Evolutionary conservation across 164 flowering plant species (phyloP), one percentile per base, ranked within the genome.

Genomic region (Chimonanthus praecox): DNA sequence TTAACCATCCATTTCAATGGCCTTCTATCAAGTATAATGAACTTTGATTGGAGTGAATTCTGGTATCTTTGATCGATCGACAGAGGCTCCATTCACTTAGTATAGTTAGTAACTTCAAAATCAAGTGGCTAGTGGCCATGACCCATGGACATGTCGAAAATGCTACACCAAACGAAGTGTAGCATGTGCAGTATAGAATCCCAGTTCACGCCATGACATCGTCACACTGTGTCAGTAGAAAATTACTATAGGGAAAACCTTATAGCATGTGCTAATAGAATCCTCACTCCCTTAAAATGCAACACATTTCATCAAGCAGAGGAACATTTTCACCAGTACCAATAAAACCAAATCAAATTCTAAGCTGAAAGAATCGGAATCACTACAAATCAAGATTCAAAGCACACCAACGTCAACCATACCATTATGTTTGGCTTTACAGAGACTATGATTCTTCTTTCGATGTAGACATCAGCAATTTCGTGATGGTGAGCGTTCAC

Each of bases 381-480:
- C 11, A 10, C 60, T 7, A n/a, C 60, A 54, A 54, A 54, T 54
- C 60, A 54, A 54, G 16, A 15, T 33, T 33, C 33, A n/a, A 10
- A 11, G 11, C n/a, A 54, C 16, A 54, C 10, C 15, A 54, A 54
- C 60, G 10, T 15, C 60, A 3, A 71, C 15, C 58, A 58, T 79
- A 96, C 99, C 86, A 80, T 85, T 71, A 94, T 87, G 72, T 90
- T 84, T 60, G 89, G 89, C 77, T 85, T 77, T 20, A 96, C 93
- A 21, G 89, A 84, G 67, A 85, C 85, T 74, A 96, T 84, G 64
- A 88, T 78, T 48, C 99, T 98, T 83, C 94, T 88, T 78, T 94
- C 97, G 10, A 96, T 85, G 77, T 90, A 96, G 71, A 96, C 99
- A 89, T 94, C 98, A 66, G 98, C 97, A 71, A 88, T 69, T 81